Base-by-base conservation (phyloP, 2,329 filamentous ascomycete species). In the Pseudophaeomoniella oleicola region DNA sequence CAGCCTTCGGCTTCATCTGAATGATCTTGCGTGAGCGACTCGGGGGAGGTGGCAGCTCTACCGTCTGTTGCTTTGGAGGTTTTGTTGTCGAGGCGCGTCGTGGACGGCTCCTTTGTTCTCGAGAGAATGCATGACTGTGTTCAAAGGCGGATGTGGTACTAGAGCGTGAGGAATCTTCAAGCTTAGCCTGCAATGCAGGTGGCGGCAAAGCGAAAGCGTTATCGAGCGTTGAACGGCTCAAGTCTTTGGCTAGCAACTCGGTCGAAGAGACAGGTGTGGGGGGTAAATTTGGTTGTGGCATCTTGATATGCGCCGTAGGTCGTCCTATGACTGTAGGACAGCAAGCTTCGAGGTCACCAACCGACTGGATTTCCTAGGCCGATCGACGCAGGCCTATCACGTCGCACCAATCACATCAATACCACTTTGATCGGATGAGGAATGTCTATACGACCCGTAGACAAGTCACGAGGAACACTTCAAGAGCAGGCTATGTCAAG, bases 1-100 rank as follows among this genome's bases (percentile, higher is more conserved):
- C 55, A 2, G 53, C 52, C 41, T 66, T 65, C 9, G 75, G 88
- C 59, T 93, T 94, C 87, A 96, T 94, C 61, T 96, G 88, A 40
- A 96, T 96, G 54, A 98, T 96, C 63, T 92, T 96, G 50, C 88
- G 79, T 30, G 85, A 83, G 43, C 88, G 71, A 3, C 87, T 94
- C 0, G 90, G 90, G 12, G 88, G 90, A 6, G 90, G 90, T 14
- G 90, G 90, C 12, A 98, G 71, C 6, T 81, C 72, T 55, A 94
- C 92, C 34, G 71, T 64, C 46, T 78, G 22, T n/a, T 27, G 6
- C 22, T 27, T 6, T n/a, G n/a, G 9, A 6, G 22, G 9, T 27
- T n/a, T 27, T 6, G 22, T n/a, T 27, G 22, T 27, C 22, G 22
- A 27, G 9, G 22, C n/a, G 6, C 22, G 6, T n/a, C 22, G 6